Evolutionary conservation across 2,329 filamentous ascomycete species (phyloP).

Genomic region (Penicillium occitanis): DNA sequence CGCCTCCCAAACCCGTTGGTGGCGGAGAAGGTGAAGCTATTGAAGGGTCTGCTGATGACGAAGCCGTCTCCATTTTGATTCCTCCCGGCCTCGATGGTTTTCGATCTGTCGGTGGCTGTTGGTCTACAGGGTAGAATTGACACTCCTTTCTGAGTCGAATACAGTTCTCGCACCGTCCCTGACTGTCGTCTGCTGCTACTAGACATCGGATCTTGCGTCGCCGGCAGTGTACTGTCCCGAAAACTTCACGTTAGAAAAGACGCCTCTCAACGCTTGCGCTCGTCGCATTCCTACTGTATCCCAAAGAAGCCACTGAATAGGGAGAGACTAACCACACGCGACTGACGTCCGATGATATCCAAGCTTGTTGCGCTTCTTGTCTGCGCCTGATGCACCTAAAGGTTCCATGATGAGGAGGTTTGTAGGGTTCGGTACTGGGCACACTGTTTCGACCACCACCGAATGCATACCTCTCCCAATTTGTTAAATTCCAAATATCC

Average conservation of each 20-base stretch:
- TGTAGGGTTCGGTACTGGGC: slow-evolving; percentile 33
- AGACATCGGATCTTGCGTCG: slow-evolving; percentile 92
- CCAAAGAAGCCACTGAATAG: slow-evolving; percentile 9
- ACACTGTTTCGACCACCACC: slow-evolving; percentile 36
- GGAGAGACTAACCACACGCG: slow-evolving; percentile 76
- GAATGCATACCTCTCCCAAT: slow-evolving; percentile 40
- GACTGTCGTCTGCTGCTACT: slow-evolving; percentile 67
- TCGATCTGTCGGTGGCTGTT: slow-evolving; percentile 58
- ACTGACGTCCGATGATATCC: slow-evolving; percentile 95
- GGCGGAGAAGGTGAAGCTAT: slow-evolving; percentile 51
- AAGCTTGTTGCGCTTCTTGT: slow-evolving; percentile 82
- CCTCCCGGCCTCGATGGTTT: slow-evolving; percentile 42
- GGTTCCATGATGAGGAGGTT: slow-evolving; percentile 33
- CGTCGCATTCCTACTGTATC: not conserved
- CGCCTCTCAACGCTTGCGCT: not conserved
- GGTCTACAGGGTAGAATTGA: slow-evolving; percentile 86
- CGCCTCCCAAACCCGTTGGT: slow-evolving; percentile 24
- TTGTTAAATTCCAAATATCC: slow-evolving; percentile 3
- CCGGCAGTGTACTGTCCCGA: slow-evolving; percentile 74
- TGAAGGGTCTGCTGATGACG: slow-evolving; percentile 48
- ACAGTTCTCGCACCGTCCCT: slow-evolving; percentile 84
- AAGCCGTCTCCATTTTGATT: slow-evolving; percentile 38
- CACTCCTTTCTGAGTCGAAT: slow-evolving; percentile 94
- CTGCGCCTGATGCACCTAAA: slow-evolving; percentile 43
- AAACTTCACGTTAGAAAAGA: not conserved